Evolutionary conservation across 2,329 filamentous ascomycete genomes (phyloP).

Genomic region (Chrysoporthe puriensis): DNA sequence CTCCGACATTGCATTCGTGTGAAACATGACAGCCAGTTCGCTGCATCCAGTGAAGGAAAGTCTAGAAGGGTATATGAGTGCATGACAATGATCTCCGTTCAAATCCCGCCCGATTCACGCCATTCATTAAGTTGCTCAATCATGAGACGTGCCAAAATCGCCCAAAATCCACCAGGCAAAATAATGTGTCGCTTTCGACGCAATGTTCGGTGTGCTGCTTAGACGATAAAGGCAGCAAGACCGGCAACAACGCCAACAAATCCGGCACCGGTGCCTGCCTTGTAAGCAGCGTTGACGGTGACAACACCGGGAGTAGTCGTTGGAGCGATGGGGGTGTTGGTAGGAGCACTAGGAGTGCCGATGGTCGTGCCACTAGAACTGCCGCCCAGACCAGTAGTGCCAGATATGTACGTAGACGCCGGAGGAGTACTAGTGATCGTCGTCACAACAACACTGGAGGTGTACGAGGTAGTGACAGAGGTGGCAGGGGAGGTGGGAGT

Average conservation of each 20-base stretch:
- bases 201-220: conserved; percentile 24
- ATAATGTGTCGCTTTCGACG: background rate
- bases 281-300: conserved; percentile 44
- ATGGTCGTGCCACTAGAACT: conserved; percentile 10
- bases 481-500: conserved; percentile 28
- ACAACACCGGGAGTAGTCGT: conserved; percentile 34
- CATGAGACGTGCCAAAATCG: conserved; percentile 29
- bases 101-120: conserved; percentile 14
- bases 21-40: conserved; percentile 24
- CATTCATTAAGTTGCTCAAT: conserved; percentile 27
- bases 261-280: conserved; percentile 40
- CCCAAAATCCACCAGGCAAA: conserved; percentile 23
- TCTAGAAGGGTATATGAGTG: conserved; percentile 30
- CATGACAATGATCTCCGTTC: conserved; percentile 15
- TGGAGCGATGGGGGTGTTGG: conserved; percentile 36
- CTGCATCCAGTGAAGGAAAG: conserved; percentile 28
- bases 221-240: conserved; percentile 44
- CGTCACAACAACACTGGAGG: conserved; percentile 23
- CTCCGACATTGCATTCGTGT: conserved; percentile 24
- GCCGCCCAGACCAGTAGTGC: conserved; percentile 28
- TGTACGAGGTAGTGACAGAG: conserved; percentile 17
- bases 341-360: conserved; percentile 25
- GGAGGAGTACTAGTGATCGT: conserved; percentile 30
- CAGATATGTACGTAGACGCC: conserved; percentile 29
- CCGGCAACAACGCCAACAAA: conserved; percentile 44